phyloP scores from a whole-genome alignment of 768 basidiomycete genomes.

The Phylloporus sp. region DNA sequence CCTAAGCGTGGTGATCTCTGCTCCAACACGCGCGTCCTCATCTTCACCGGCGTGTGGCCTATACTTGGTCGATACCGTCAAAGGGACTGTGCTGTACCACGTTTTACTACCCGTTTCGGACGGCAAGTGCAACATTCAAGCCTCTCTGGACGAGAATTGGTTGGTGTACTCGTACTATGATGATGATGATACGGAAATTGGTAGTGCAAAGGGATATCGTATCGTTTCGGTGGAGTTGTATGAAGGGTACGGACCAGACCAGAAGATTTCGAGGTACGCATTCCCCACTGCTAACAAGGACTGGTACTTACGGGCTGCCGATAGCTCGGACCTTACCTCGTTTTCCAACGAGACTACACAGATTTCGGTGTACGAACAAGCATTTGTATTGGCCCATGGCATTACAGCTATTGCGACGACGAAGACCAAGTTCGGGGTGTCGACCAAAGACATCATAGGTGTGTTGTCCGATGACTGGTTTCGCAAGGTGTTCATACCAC shows the following conservation, averaged over 20 bases:
- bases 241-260: constrained; percentile 66
- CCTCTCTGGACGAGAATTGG: constrained; percentile 85
- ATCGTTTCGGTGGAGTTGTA: constrained; percentile 87
- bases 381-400: constrained; percentile 65
- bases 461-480: constrained; percentile 20
- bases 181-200: constrained; percentile 45
- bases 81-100: constrained; percentile 74
- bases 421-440: constrained; percentile 83
- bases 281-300: constrained; percentile 15
- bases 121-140: constrained; percentile 61
- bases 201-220: constrained; percentile 60
- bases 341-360: constrained; percentile 51
- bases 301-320: background rate
- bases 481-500: background rate
- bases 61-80: constrained; percentile 75
- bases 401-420: constrained; percentile 73
- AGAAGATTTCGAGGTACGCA: constrained; percentile 67
- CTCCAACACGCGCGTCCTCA: constrained; percentile 19
- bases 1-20: constrained; percentile 63
- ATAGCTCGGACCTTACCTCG: constrained; percentile 52
- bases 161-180: constrained; percentile 86
- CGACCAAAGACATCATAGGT: constrained; percentile 85
- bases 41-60: constrained; percentile 48
- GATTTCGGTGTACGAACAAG: constrained; percentile 59
- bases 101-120: constrained; percentile 45